These are phyloP conservation scores for Leucosporidium creatinivorum DNA, from an alignment of 768 basidiomycete genomes.

Conservation along the genomic window DNA sequence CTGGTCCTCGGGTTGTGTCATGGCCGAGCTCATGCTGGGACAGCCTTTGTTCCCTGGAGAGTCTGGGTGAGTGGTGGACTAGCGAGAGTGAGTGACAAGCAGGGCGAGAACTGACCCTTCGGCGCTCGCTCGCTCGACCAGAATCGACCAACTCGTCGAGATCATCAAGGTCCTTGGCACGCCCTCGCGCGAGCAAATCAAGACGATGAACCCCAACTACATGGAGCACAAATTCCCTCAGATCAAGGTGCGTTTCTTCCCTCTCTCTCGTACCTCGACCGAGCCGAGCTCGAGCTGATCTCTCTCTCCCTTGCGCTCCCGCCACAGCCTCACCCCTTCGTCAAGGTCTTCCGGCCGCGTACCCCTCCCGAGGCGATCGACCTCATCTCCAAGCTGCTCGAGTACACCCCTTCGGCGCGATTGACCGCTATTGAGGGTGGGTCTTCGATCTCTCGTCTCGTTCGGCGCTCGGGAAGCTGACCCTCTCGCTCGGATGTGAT, in stretches of 20 bases:
- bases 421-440: slow-evolving; percentile 69
- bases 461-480: not conserved
- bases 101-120: not conserved
- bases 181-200: slow-evolving; percentile 97
- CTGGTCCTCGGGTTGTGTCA: slow-evolving; percentile 99
- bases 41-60: slow-evolving; percentile 99
- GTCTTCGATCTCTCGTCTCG: slow-evolving; percentile 37
- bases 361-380: slow-evolving; percentile 95
- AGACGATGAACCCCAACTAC: slow-evolving; percentile 99
- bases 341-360: slow-evolving; percentile 92
- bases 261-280: not conserved
- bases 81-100: too few species aligned
- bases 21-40: slow-evolving; percentile 99
- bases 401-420: slow-evolving; percentile 94
- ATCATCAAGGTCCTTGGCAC: slow-evolving; percentile 99
- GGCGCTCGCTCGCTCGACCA: slow-evolving; percentile 50
- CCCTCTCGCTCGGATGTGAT: not conserved
- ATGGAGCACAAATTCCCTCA: slow-evolving; percentile 99
- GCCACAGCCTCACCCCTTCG: slow-evolving; percentile 32
- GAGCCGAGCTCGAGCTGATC: not conserved
- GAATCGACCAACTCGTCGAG: slow-evolving; percentile 98
- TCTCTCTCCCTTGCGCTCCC: not conserved
- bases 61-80: slow-evolving; percentile 35
- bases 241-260: slow-evolving; percentile 69
- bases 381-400: slow-evolving; percentile 84